Evolutionary conservation across 2,329 filamentous ascomycete genomes (phyloP).

Genomic region (Trichoderma sp.): DNA sequence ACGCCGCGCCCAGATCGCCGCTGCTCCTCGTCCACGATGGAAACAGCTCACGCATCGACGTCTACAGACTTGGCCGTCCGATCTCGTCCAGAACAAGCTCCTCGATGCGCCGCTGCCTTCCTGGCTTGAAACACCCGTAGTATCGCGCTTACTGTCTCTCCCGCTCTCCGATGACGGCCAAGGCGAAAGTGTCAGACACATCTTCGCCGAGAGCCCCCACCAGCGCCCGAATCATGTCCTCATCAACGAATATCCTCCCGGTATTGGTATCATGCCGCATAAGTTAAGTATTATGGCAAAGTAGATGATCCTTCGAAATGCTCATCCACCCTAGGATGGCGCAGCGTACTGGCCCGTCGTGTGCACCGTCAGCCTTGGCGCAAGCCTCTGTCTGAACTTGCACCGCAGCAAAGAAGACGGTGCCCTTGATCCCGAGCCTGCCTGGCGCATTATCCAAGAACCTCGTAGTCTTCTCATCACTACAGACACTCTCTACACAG

Average conservation of each 20-base stretch:
- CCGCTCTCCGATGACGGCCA: slow-evolving; percentile 34
- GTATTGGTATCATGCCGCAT: slow-evolving; percentile 95
- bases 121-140: slow-evolving; percentile 71
- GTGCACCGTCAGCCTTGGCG: slow-evolving; percentile 84
- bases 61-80: slow-evolving; percentile 86
- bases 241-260: slow-evolving; percentile 86
- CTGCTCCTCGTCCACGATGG: slow-evolving; percentile 75
- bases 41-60: slow-evolving; percentile 83
- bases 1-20: slow-evolving; percentile 47
- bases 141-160: slow-evolving; percentile 58
- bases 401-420: slow-evolving; percentile 62
- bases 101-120: slow-evolving; percentile 69
- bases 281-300: slow-evolving; percentile 50
- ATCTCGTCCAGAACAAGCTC: slow-evolving; percentile 74
- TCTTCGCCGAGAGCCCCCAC: slow-evolving; percentile 69
- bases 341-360: slow-evolving; percentile 83
- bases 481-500: slow-evolving; percentile 63
- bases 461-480: slow-evolving; percentile 77
- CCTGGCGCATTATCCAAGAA: slow-evolving; percentile 72
- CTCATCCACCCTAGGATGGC: slow-evolving; percentile 61
- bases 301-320: slow-evolving; percentile 23
- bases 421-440: slow-evolving; percentile 51
- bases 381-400: slow-evolving; percentile 74
- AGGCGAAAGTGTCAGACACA: slow-evolving; percentile 31
- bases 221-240: slow-evolving; percentile 81